Percentiles rank a stretch among this genome's conserved stretches.
phyloP scores from a whole-genome alignment of 306 rosid genomes.

The Crataegus laevigata region DNA sequence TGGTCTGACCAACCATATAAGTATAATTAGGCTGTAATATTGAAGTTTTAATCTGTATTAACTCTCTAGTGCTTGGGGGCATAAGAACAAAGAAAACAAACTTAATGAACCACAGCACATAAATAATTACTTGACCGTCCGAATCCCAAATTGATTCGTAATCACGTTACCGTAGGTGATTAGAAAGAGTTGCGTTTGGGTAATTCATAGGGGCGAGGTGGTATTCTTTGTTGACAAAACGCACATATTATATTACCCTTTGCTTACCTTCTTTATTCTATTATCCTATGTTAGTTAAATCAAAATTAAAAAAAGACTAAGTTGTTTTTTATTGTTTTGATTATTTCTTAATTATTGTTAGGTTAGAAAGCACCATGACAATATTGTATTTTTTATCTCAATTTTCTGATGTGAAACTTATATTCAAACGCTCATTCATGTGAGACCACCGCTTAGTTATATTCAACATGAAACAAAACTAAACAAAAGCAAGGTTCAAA shows the following conservation, averaged over 20 bases:
- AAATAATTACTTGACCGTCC: not conserved
- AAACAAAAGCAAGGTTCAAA: not conserved
- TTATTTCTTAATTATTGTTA: not conserved
- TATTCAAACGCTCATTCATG: no score
- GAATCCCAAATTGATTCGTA: not conserved
- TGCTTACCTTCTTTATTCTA: not conserved
- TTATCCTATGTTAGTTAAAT: not conserved
- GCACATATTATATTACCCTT: not conserved
- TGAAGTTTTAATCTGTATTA: no score
- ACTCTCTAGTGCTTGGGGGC: not conserved
- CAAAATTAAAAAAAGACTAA: not conserved
- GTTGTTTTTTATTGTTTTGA: not conserved
- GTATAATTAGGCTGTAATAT: no score
- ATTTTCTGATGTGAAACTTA: no score
- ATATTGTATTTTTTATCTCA: not conserved
- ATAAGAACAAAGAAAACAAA: not conserved
- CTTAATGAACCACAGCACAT: not conserved
- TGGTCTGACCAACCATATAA: not conserved
- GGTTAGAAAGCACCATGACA: not conserved
- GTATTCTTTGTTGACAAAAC: not conserved
- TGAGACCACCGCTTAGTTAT: no score
- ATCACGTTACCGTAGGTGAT: not conserved
- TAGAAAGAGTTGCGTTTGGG: not conserved
- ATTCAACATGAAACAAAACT: not conserved
- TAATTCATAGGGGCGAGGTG: not conserved